phyloP scores from a whole-genome alignment of 129 eudicot species.

The Centrapalus pauciflorus region DNA sequence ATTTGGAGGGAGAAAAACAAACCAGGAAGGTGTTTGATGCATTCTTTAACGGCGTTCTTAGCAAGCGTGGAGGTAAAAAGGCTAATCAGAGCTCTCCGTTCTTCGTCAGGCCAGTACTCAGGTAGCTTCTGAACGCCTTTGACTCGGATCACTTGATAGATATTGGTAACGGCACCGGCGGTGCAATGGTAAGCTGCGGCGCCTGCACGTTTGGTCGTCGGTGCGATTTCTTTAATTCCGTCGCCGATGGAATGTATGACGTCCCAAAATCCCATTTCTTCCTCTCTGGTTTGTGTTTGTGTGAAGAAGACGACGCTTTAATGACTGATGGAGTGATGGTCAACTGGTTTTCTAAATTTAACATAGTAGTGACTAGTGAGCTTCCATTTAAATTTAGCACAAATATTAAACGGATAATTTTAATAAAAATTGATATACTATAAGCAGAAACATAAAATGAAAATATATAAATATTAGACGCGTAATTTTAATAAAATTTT shows the following conservation, averaged over 20 bases:
- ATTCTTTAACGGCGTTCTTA: slow-evolving; percentile 16
- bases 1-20: not conserved
- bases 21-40: slow-evolving; percentile 25
- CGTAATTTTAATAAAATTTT: too few species aligned
- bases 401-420: too few species aligned
- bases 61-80: slow-evolving; percentile 18
- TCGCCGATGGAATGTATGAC: slow-evolving; percentile 13
- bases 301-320: not conserved
- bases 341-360: too few species aligned
- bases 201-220: slow-evolving; percentile 12
- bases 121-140: slow-evolving; percentile 10
- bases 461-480: too few species aligned
- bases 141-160: slow-evolving; percentile 9
- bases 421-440: too few species aligned
- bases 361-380: too few species aligned
- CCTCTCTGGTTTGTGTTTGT: not conserved
- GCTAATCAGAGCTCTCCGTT: slow-evolving; percentile 3
- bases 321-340: not conserved
- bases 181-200: not conserved
- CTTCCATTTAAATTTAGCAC: too few species aligned
- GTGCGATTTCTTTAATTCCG: not conserved
- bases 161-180: slow-evolving; percentile 7
- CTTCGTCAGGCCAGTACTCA: slow-evolving; percentile 11
- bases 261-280: slow-evolving; percentile 27
- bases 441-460: too few species aligned